These are phyloP conservation scores for Emergomyces pasteurianus DNA, from an alignment of 2,329 filamentous ascomycete species.

Conservation along the genomic window DNA sequence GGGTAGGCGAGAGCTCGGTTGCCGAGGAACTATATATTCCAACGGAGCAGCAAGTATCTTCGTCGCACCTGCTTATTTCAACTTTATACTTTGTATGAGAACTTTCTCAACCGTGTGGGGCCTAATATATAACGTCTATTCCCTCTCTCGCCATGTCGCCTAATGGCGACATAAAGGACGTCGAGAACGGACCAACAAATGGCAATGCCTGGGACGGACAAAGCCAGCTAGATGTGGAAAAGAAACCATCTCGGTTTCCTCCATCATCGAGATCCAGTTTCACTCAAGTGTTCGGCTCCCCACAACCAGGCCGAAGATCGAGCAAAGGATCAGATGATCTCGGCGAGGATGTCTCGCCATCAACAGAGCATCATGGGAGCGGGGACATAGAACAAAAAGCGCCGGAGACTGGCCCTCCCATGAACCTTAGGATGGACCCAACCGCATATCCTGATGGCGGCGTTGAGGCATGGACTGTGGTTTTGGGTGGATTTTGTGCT, in stretches of 20 bases:
- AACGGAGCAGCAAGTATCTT: background rate
- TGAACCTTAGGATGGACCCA: slow-evolving; percentile 5
- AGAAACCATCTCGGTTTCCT: background rate
- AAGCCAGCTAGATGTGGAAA: background rate
- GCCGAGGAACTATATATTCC: background rate
- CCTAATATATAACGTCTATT: no score
- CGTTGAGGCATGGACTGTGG: slow-evolving; percentile 29
- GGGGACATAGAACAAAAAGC: slow-evolving; percentile 2
- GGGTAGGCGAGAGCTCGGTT: no score
- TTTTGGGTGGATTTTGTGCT: slow-evolving; percentile 37
- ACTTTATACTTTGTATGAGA: background rate
- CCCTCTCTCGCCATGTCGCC: background rate
- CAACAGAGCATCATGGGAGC: background rate
- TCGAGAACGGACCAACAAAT: background rate
- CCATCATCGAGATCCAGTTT: background rate
- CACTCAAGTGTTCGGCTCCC: background rate
- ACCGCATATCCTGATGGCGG: slow-evolving; percentile 19
- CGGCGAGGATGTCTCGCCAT: background rate
- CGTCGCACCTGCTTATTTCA: background rate
- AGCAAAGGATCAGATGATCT: background rate
- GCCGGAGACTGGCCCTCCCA: background rate
- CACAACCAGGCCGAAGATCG: background rate
- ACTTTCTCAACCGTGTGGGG: background rate
- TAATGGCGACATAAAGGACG: background rate
- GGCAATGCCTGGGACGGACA: background rate